Base-by-base conservation (phyloP, 1,284 basidiomycete species). In the Xerocomus minutiporus region DNA sequence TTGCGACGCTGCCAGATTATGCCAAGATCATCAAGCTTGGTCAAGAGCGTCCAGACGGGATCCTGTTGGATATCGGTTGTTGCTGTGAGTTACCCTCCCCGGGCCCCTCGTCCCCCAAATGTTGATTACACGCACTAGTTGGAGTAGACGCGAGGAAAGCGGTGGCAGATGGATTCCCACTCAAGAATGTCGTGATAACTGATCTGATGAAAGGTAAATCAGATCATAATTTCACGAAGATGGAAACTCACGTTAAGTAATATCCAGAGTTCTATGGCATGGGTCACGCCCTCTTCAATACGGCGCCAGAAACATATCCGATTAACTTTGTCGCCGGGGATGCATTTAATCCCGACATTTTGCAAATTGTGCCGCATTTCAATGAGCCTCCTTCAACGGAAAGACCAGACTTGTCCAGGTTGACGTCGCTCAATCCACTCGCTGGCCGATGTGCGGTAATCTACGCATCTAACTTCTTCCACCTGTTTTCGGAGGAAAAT, bases 221-320 rank as follows among this genome's bases (percentile, higher is more conserved):
- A 20, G 2, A 12, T 34, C 13, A 6, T 35, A 12, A 25, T 35
- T 25, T 44, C 11, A 2, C 5, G 15, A 28, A 9, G 17, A 28
- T 9, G 5, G 25, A 11, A 13, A 31, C n/a, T 6, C 5, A 28
- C 1, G 20, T 20, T 36, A 12, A 53, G 20, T 20, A 2, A 20
- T 26, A 5, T 36, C 3, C n/a, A 72, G 69, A 54, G n/a, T 72
- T 71, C 45, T 60, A 57, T 51, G 57, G 67, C 3, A 25, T 72
- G 41, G 69, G 71, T 1, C 70, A 75, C 35, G 60, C 63, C 28
- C 66, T 76, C 15, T 76, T 71, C 59, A 65, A 61, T 8, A 65
- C 72, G 7, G 63, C 65, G 0, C 58, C 61, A 11, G 54, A 57
- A 28, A 60, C 63, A 5, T 73, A 69, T 48, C 69, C 70, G 0